Conservation (phyloP, 495 filamentous ascomycete genomes). For the Jackrogersella multiformis region DNA sequence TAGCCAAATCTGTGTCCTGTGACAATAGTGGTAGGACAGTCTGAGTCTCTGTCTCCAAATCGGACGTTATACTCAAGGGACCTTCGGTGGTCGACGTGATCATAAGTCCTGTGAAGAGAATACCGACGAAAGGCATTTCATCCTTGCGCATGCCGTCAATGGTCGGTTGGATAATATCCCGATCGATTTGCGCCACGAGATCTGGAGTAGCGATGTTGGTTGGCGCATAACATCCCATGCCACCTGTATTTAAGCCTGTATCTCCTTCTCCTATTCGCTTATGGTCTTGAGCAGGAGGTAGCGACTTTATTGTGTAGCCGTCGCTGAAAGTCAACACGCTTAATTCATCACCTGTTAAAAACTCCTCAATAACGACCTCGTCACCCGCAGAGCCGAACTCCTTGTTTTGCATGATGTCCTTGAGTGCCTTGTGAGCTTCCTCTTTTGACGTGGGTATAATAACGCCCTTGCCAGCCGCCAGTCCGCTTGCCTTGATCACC, state of each 20-base stretch:
- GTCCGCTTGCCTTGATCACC: constrained; percentile 87
- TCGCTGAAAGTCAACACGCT: constrained; percentile 92
- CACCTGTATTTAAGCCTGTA: constrained; percentile 91
- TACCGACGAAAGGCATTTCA: constrained; percentile 80
- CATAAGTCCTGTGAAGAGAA: constrained; percentile 96
- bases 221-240: constrained; percentile 97
- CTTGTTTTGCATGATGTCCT: constrained; percentile 88
- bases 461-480: constrained; percentile 93
- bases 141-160: constrained; percentile 88
- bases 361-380: constrained; percentile 97
- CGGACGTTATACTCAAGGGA: constrained; percentile 96
- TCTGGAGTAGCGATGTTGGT: constrained; percentile 81
- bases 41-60: constrained; percentile 94
- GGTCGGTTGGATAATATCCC: constrained; percentile 86
- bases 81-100: constrained; percentile 87
- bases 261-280: constrained; percentile 94
- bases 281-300: constrained; percentile 96
- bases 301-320: constrained; percentile 81
- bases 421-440: constrained; percentile 82
- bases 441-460: constrained; percentile 79
- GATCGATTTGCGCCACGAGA: constrained; percentile 79
- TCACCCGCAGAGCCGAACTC: constrained; percentile 88
- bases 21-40: constrained; percentile 85
- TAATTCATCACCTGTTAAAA: constrained; percentile 88
- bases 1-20: constrained; percentile 83